A percentile compares a stretch with the other conserved stretches of the same genome.
phyloP scores from a whole-genome alignment of 495 filamentous ascomycete species.

The Trichoderma parareesei region DNA sequence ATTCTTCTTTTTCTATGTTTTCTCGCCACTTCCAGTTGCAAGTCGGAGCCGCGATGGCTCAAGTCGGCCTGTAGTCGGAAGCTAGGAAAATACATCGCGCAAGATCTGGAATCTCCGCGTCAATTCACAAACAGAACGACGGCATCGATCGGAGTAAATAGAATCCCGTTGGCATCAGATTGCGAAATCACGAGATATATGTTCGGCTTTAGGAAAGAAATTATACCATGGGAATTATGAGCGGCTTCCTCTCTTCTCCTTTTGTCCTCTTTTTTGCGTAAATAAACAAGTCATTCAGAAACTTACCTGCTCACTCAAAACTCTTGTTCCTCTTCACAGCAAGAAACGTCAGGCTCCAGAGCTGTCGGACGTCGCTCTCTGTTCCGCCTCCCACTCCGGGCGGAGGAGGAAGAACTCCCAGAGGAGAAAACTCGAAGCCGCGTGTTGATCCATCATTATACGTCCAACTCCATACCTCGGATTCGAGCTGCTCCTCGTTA shows the following conservation, averaged over 20 bases:
- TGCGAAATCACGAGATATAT: background rate
- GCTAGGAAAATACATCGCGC: background rate
- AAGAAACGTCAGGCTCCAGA: conserved; percentile 51
- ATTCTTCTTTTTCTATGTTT: background rate
- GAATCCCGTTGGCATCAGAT: background rate
- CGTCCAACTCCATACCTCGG: conserved; percentile 58
- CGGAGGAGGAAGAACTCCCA: conserved; percentile 45
- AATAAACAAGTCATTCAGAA: too few species aligned
- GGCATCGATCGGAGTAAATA: background rate
- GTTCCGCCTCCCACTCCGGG: conserved; percentile 24
- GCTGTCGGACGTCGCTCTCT: conserved; percentile 44
- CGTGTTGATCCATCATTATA: conserved; percentile 22
- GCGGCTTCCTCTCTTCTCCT: background rate
- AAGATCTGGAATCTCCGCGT: conserved; percentile 4
- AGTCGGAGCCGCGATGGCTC: background rate
- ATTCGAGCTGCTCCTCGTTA: conserved; percentile 48
- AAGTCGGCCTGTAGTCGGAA: background rate
- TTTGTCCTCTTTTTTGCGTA: too few species aligned
- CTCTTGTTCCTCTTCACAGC: conserved; percentile 25
- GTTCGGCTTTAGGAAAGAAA: background rate
- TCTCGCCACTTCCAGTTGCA: background rate
- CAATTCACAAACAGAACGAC: background rate
- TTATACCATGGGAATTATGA: background rate
- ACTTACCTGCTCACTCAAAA: background rate
- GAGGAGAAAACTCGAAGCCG: conserved; percentile 39